Conservation (phyloP, 2,329 filamentous ascomycete species). For the Cladophialophora chaetospira region DNA sequence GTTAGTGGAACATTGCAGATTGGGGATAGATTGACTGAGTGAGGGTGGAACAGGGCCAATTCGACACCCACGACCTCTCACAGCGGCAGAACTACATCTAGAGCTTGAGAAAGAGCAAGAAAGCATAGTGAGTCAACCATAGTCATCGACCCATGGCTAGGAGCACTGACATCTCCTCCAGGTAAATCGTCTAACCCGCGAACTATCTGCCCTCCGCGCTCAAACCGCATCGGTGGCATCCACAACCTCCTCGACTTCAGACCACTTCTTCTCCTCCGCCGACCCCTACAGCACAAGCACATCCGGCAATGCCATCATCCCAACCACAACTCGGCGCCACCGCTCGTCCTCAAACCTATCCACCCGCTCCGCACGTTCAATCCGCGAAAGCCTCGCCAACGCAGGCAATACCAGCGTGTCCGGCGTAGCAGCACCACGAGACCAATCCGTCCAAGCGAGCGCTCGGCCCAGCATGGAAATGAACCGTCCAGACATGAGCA, state of each 20-base stretch:
- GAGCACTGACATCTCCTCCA: constrained; percentile 48
- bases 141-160: no score
- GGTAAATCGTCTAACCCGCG: constrained; percentile 91
- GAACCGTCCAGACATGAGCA: constrained; percentile 40
- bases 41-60: constrained; percentile 62
- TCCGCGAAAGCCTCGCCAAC: constrained; percentile 31
- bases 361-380: constrained; percentile 41
- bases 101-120: constrained; percentile 95
- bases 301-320: constrained; percentile 52
- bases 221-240: constrained; percentile 65
- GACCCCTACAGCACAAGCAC: constrained; percentile 39
- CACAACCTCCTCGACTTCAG: constrained; percentile 59
- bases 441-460: constrained; percentile 33
- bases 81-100: constrained; percentile 82
- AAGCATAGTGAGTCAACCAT: constrained; percentile 71
- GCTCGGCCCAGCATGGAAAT: constrained; percentile 29
- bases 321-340: constrained; percentile 58
- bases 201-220: constrained; percentile 79
- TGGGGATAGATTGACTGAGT: background rate
- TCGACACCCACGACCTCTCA: constrained; percentile 83
- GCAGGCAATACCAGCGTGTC: constrained; percentile 37
- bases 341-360: constrained; percentile 59
- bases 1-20: constrained; percentile 35
- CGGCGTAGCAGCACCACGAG: constrained; percentile 48
- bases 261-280: constrained; percentile 42